Base-by-base conservation (phyloP, 2,329 filamentous ascomycete species). In the Dactylonectria macrodidyma region DNA sequence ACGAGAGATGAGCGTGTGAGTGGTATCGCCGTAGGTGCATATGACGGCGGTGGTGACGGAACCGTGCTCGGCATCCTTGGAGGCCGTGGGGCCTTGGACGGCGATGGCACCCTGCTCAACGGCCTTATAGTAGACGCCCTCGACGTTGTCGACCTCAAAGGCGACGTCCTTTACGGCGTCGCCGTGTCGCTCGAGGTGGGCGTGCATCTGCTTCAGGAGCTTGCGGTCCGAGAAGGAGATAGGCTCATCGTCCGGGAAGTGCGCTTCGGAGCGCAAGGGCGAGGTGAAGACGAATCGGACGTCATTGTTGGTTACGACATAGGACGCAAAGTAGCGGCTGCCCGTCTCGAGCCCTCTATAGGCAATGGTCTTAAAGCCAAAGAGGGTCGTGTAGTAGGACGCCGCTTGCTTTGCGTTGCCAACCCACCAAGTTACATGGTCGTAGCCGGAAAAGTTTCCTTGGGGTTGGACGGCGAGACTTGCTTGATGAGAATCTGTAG, bases 381-480 rank as follows among this genome's bases (percentile, higher is more conserved):
- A 95, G 73, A 95, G 92, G 11, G 90, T 91, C 73, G 92, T 91
- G 84, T 97, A 98, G 84, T 94, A 98, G 14, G 92, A 89, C 46
- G 95, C 95, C 3, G 95, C 94, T 85, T 98, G 95, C 84, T 98
- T 98, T 75, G 95, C 95, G 79, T 98, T 98, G 79, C 95, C 95
- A 34, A 98, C 95, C 85, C 94, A 97, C 95, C 95, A 98, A 74
- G 94, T 95, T 64, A 97, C 89, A 82, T 97, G 93, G 83, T 97
- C 94, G 81, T 97, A 98, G 78, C 94, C 95, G 68, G 90, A 89
- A 84, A 97, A 95, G 78, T 86, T 88, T 75, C 81, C 69, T 75
- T 83, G 75, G 75, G 86, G 83, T 75, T 88, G 85, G 54, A 89
- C 84, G 68, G 87, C 85, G 75, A 85, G 88, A 75, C 85, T 85